phyloP scores from a whole-genome alignment of 1,284 basidiomycete genomes.

The Omphalotus olearius region DNA sequence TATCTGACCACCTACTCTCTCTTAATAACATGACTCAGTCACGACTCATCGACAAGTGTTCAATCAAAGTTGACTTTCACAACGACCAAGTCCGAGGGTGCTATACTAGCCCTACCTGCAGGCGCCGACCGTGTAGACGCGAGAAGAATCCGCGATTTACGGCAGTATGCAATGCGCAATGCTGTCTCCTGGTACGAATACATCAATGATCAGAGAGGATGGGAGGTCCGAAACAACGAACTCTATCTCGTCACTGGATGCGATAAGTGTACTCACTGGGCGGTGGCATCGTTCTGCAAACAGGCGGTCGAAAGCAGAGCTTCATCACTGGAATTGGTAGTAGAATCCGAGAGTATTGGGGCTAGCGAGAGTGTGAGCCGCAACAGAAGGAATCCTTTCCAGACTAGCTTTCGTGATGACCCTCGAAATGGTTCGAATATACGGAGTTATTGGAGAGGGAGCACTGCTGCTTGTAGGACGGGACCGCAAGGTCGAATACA shows the following conservation, averaged over 20 bases:
- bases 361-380: not conserved
- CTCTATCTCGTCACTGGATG: slow-evolving; percentile 3
- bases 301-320: too few relatives aligned
- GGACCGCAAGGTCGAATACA: too few relatives aligned
- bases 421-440: not conserved
- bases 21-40: not conserved
- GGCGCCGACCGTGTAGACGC: not conserved
- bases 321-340: too few relatives aligned
- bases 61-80: not conserved
- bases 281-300: not conserved
- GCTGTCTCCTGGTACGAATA: not conserved
- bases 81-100: not conserved
- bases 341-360: too few relatives aligned
- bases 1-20: not conserved
- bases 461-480: not conserved
- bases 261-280: not conserved
- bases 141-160: not conserved
- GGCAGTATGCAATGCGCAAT: not conserved
- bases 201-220: not conserved
- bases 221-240: not conserved
- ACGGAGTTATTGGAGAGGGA: not conserved
- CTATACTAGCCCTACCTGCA: slow-evolving; percentile 1
- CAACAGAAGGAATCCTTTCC: not conserved
- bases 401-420: too few relatives aligned
- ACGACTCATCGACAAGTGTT: not conserved